These are phyloP conservation scores for Gnetum montanum DNA, from an alignment of 75 land plant genomes.

Conservation along the genomic window DNA sequence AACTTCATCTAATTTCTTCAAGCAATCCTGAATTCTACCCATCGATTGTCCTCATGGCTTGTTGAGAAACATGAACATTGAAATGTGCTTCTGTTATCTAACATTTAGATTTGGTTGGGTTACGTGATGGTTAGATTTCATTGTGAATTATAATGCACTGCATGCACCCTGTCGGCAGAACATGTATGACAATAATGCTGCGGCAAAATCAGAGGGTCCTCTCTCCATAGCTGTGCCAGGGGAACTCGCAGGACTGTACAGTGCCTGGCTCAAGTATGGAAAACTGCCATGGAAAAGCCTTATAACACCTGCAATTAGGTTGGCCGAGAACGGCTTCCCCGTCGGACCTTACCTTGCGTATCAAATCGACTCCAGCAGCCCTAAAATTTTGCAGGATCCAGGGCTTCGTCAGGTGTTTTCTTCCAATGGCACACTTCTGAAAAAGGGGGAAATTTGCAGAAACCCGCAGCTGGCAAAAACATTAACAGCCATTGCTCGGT, in stretches of 20 bases:
- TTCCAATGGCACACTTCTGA: conserved; percentile 51
- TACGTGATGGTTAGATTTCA: too few species aligned
- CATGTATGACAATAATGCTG: conserved; percentile 23
- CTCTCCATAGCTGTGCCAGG: conserved; percentile 79
- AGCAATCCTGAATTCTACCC: too few species aligned
- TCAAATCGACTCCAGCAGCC: not conserved
- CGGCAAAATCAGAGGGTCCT: conserved; percentile 47
- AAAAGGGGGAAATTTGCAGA: conserved; percentile 54
- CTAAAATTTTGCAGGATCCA: conserved; percentile 41
- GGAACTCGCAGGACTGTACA: conserved; percentile 84
- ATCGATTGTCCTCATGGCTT: too few species aligned
- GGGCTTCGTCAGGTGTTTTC: conserved; percentile 51
- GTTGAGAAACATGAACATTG: too few species aligned
- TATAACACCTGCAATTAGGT: conserved; percentile 61
- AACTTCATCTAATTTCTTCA: too few species aligned
- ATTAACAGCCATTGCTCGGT: conserved; percentile 42
- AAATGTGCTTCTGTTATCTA: too few species aligned
- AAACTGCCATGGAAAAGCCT: conserved; percentile 61
- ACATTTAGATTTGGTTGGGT: too few species aligned
- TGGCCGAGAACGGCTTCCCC: conserved; percentile 63
- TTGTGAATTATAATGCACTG: too few species aligned
- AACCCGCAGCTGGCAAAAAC: conserved; percentile 43
- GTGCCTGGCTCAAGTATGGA: conserved; percentile 70
- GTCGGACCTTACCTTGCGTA: conserved; percentile 48
- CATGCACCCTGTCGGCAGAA: too few species aligned